Evolutionary conservation across 768 basidiomycete genomes (phyloP).

Genomic region (Rhizopogon roseolus): DNA sequence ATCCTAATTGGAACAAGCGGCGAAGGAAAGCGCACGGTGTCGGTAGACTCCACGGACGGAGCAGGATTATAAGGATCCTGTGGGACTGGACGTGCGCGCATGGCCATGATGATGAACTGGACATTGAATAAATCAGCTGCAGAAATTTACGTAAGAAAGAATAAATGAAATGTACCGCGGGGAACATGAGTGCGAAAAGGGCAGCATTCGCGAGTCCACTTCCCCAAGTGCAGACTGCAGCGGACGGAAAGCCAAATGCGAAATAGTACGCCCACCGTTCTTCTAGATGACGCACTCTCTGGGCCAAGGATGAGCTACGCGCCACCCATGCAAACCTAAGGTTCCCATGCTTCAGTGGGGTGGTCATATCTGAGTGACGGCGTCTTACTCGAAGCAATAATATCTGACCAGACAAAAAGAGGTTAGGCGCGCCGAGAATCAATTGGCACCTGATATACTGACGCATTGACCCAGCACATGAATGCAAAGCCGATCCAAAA

Average conservation of each 20-base stretch:
- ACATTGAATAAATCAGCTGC: constrained; percentile 5
- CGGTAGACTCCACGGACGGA: constrained; percentile 28
- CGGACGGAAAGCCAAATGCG: constrained; percentile 78
- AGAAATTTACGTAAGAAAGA: background rate
- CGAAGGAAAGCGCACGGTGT: constrained; percentile 58
- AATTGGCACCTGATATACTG: constrained; percentile 33
- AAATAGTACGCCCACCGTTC: constrained; percentile 89
- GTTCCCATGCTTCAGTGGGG: constrained; percentile 12
- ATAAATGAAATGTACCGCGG: constrained; percentile 46
- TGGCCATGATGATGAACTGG: constrained; percentile 83
- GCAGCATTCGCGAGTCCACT: constrained; percentile 76
- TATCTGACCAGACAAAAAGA: constrained; percentile 43
- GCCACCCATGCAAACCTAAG: constrained; percentile 75
- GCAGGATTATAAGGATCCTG: constrained; percentile 69
- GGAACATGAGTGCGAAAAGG: constrained; percentile 78
- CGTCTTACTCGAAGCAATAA: constrained; percentile 78
- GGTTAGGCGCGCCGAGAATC: constrained; percentile 1
- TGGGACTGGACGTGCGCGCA: constrained; percentile 71
- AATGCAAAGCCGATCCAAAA: constrained; percentile 60
- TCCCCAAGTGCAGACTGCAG: constrained; percentile 68
- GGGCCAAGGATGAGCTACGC: constrained; percentile 62
- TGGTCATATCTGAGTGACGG: constrained; percentile 1
- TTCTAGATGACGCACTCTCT: constrained; percentile 70
- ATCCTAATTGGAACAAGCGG: constrained; percentile 78
- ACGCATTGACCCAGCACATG: constrained; percentile 86